Evolutionary conservation across 345 rosid species (phyloP).

Genomic region (Salix brachista): DNA sequence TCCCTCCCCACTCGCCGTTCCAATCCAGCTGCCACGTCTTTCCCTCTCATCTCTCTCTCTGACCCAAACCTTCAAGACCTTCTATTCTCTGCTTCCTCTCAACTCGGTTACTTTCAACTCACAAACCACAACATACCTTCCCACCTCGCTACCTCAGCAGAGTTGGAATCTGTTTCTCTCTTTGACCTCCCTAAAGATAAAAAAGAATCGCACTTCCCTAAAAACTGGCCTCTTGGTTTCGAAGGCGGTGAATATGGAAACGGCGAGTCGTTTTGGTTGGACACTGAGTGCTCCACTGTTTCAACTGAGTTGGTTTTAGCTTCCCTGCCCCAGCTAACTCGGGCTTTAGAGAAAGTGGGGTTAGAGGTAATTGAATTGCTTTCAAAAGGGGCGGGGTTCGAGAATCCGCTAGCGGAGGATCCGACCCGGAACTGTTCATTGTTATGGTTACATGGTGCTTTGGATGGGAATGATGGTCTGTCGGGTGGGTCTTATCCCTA

Average conservation of each 20-base stretch:
- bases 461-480: slow-evolving; percentile 15
- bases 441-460: slow-evolving; percentile 48
- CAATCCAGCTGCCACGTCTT: slow-evolving; percentile 20
- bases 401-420: slow-evolving; percentile 44
- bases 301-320: slow-evolving; percentile 31
- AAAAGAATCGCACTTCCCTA: slow-evolving; percentile 48
- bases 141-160: slow-evolving; percentile 56
- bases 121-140: slow-evolving; percentile 35
- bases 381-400: slow-evolving; percentile 42
- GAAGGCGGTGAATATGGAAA: slow-evolving; percentile 38
- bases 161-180: slow-evolving; percentile 49
- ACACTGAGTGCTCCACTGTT: slow-evolving; percentile 33
- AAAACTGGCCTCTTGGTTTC: slow-evolving; percentile 72
- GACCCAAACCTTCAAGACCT: slow-evolving; percentile 16
- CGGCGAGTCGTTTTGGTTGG: slow-evolving; percentile 54
- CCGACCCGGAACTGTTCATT: slow-evolving; percentile 48
- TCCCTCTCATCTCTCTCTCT: slow-evolving; percentile 41
- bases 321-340: slow-evolving; percentile 45
- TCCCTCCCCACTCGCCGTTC: slow-evolving; percentile 50
- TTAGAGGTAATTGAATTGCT: slow-evolving; percentile 43
- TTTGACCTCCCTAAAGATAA: slow-evolving; percentile 39
- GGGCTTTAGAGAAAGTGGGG: slow-evolving; percentile 52
- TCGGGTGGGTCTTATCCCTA: slow-evolving; percentile 70
- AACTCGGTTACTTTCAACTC: slow-evolving; percentile 59
- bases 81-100: slow-evolving; percentile 39